Percentiles rank a stretch among this genome's conserved stretches.
Conservation (phyloP, 768 basidiomycete species). For the Sistotremastrum niveocremeum region DNA sequence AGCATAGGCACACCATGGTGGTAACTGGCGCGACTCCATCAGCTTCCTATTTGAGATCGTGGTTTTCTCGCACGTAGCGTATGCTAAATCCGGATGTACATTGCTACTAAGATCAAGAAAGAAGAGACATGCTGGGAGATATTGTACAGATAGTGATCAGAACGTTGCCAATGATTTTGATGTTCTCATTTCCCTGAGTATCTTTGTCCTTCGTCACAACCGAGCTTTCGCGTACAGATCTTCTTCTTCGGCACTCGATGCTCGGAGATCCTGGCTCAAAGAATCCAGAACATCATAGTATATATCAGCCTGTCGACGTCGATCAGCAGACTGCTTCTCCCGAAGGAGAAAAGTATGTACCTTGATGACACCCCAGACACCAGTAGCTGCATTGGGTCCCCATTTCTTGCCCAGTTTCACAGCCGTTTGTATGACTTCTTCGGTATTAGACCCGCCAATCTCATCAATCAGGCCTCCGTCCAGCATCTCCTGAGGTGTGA, state of each 20-base stretch:
- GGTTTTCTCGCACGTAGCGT: too few relatives aligned
- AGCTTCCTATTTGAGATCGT: too few relatives aligned
- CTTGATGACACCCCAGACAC: slow-evolving; percentile 68
- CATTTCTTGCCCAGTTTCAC: slow-evolving; percentile 44
- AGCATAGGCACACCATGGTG: too few relatives aligned
- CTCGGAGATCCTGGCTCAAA: background rate
- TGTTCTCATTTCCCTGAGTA: too few relatives aligned
- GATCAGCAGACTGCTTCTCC: slow-evolving; percentile 3
- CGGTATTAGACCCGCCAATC: slow-evolving; percentile 36
- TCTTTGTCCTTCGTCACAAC: background rate
- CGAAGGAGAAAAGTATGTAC: slow-evolving; percentile 17
- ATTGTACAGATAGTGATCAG: too few relatives aligned
- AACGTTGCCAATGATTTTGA: too few relatives aligned
- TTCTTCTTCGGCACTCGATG: background rate
- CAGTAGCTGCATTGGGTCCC: slow-evolving; percentile 35
- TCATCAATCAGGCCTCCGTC: slow-evolving; percentile 17
- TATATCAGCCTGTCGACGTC: slow-evolving; percentile 30
- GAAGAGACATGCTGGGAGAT: too few relatives aligned
- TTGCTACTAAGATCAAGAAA: too few relatives aligned
- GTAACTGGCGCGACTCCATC: too few relatives aligned
- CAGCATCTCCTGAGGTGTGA: slow-evolving; percentile 26
- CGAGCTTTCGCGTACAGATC: slow-evolving; percentile 1
- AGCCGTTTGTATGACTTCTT: slow-evolving; percentile 47
- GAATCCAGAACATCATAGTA: slow-evolving; percentile 40
- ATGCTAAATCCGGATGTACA: too few relatives aligned